A percentile compares a stretch with the other conserved stretches of the same genome.
These are phyloP conservation scores for Iris macrosiphon DNA, from an alignment of 106 monocot genomes.

Conservation along the genomic window DNA sequence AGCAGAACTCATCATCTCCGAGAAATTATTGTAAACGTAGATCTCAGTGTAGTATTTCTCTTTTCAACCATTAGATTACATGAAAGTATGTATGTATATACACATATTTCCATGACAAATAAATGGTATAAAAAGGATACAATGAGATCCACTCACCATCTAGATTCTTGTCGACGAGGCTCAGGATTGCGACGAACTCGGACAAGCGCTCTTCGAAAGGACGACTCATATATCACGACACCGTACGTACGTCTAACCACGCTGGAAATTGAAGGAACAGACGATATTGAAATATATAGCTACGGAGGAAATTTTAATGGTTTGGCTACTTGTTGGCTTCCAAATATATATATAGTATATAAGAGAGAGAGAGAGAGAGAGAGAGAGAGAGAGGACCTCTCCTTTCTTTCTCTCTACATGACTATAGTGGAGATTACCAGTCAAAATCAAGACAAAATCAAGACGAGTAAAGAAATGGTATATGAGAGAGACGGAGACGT, in stretches of 20 bases:
- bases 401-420: not conserved
- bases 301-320: not conserved
- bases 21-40: too few relatives aligned
- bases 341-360: too few relatives aligned
- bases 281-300: not conserved
- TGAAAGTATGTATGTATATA: too few relatives aligned
- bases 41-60: too few relatives aligned
- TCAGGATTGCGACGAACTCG: not conserved
- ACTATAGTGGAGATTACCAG: not conserved
- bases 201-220: not conserved
- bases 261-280: slow-evolving; percentile 1
- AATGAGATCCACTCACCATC: too few relatives aligned
- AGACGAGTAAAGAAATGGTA: not conserved
- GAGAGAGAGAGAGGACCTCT: not conserved
- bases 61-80: too few relatives aligned
- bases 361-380: too few relatives aligned
- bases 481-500: not conserved
- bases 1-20: too few relatives aligned
- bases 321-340: too few relatives aligned
- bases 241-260: not conserved
- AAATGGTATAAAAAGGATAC: too few relatives aligned
- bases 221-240: not conserved
- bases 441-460: not conserved
- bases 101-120: too few relatives aligned
- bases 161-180: not conserved